phyloP scores from a whole-genome alignment of 768 basidiomycete species.

The Termitomyces sp. region DNA sequence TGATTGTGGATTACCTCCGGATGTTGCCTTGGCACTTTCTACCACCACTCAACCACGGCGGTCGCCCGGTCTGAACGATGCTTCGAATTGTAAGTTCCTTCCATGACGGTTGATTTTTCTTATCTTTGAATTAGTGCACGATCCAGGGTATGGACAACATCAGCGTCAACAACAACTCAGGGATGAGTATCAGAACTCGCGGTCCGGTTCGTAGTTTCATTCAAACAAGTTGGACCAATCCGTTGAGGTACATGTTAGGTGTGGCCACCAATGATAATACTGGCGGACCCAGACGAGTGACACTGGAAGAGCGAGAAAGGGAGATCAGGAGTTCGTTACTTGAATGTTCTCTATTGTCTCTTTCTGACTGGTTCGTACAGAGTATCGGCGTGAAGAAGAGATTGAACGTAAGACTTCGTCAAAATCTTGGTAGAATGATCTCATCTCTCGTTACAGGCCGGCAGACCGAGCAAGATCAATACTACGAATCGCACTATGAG shows the following conservation, averaged over 20 bases:
- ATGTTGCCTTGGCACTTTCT: conserved; percentile 29
- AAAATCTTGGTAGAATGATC: not conserved
- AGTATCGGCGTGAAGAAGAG: conserved; percentile 33
- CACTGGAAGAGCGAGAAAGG: conserved; percentile 31
- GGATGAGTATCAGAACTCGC: conserved; percentile 27
- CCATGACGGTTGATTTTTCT: conserved; percentile 2
- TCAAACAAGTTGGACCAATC: not conserved
- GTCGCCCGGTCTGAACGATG: conserved; percentile 76
- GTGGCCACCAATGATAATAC: conserved; percentile 20
- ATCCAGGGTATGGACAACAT: conserved; percentile 18
- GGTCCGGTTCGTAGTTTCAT: conserved; percentile 24
- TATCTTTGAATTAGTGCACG: conserved; percentile 22
- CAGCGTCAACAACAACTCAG: conserved; percentile 24
- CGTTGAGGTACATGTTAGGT: not conserved
- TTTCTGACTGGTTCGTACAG: conserved; percentile 17
- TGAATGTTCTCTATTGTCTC: not conserved
- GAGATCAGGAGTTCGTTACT: conserved; percentile 15
- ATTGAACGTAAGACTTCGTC: conserved; percentile 30
- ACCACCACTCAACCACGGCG: conserved; percentile 54
- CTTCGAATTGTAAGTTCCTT: conserved; percentile 29
- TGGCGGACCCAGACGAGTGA: conserved; percentile 29
- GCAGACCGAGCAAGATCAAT: conserved; percentile 14
- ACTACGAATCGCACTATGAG: conserved; percentile 9
- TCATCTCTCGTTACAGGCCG: conserved; percentile 4
- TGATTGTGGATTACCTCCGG: conserved; percentile 10